Conservation (phyloP, 805 yeast genomes). For the Jamesozyma hellenica region DNA sequence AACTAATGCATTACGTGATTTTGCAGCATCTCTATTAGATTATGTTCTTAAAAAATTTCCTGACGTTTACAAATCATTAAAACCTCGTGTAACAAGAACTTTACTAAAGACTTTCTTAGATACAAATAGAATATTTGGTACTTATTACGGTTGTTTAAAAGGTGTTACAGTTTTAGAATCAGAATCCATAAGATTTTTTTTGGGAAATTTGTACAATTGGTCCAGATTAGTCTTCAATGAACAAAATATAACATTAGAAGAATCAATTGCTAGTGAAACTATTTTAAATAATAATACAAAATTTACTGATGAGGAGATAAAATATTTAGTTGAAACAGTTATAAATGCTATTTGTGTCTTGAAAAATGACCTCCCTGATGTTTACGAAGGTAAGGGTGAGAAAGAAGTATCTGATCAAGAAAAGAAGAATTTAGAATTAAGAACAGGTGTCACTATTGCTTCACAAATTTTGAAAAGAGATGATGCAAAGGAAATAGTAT, state of each 20-base stretch:
- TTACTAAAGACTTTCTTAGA: conserved; percentile 83
- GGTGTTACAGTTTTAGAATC: conserved; percentile 79
- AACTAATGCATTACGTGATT: conserved; percentile 63
- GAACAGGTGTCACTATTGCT: conserved; percentile 55
- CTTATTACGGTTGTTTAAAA: conserved; percentile 82
- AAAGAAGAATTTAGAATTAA: conserved; percentile 37
- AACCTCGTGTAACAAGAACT: conserved; percentile 90
- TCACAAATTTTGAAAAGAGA: conserved; percentile 37
- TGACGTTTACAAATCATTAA: conserved; percentile 74
- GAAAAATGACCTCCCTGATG: conserved; percentile 27
- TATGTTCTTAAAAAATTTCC: conserved; percentile 75
- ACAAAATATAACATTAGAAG: conserved; percentile 17
- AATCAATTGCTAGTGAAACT: conserved; percentile 5
- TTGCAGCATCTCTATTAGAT: conserved; percentile 73
- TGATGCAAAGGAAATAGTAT: conserved; percentile 41
- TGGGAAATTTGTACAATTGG: conserved; percentile 85
- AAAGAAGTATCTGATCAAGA: conserved; percentile 31
- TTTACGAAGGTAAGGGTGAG: conserved; percentile 28
- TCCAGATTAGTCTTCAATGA: conserved; percentile 43
- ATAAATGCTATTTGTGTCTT: conserved; percentile 47
- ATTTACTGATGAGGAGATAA: conserved; percentile 37
- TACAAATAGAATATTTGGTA: conserved; percentile 71
- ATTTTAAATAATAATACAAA: conserved; percentile 14
- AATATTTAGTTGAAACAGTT: conserved; percentile 39
- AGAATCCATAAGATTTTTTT: conserved; percentile 75